Conservation (phyloP, 805 yeast species). For the Kodamaea lidongshanica region DNA sequence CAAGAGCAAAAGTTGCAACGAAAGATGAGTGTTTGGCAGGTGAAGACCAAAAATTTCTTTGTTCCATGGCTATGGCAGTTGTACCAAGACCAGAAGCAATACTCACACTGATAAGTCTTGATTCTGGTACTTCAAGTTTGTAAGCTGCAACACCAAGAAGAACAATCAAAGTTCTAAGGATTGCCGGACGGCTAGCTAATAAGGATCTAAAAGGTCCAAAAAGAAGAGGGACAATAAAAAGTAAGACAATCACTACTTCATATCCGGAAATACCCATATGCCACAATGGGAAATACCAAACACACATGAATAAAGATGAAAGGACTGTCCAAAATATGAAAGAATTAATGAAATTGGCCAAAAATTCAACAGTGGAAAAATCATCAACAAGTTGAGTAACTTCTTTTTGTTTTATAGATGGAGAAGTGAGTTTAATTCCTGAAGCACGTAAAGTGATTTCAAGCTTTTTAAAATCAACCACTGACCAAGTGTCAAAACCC, state of each 20-base stretch:
- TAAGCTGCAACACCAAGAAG: slow-evolving; percentile 73
- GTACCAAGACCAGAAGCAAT: slow-evolving; percentile 61
- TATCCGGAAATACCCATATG: slow-evolving; percentile 96
- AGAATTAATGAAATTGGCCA: slow-evolving; percentile 52
- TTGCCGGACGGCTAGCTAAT: slow-evolving; percentile 41
- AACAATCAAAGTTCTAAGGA: slow-evolving; percentile 51
- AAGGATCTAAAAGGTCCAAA: slow-evolving; percentile 37
- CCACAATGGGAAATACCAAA: slow-evolving; percentile 98
- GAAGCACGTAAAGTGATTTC: slow-evolving; percentile 38
- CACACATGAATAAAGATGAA: slow-evolving; percentile 75
- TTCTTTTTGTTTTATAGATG: slow-evolving; percentile 1
- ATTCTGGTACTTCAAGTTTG: slow-evolving; percentile 58
- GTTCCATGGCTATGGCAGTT: slow-evolving; percentile 52
- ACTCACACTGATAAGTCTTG: slow-evolving; percentile 59
- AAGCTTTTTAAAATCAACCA: slow-evolving; percentile 61
- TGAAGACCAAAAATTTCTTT: slow-evolving; percentile 28
- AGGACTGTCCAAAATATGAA: slow-evolving; percentile 79
- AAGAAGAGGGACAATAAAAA: slow-evolving; percentile 54
- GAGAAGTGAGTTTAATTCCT: slow-evolving; percentile 16
- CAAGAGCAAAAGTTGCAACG: slow-evolving; percentile 56
- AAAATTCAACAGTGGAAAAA: slow-evolving; percentile 31
- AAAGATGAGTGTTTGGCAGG: slow-evolving; percentile 37
- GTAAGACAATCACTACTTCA: slow-evolving; percentile 58
- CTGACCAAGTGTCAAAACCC: slow-evolving; percentile 76
- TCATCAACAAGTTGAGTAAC: slow-evolving; percentile 14